These are phyloP conservation scores for Setaria italica DNA, from an alignment of 202 grass and related monocot species.

Conservation along the genomic window DNA sequence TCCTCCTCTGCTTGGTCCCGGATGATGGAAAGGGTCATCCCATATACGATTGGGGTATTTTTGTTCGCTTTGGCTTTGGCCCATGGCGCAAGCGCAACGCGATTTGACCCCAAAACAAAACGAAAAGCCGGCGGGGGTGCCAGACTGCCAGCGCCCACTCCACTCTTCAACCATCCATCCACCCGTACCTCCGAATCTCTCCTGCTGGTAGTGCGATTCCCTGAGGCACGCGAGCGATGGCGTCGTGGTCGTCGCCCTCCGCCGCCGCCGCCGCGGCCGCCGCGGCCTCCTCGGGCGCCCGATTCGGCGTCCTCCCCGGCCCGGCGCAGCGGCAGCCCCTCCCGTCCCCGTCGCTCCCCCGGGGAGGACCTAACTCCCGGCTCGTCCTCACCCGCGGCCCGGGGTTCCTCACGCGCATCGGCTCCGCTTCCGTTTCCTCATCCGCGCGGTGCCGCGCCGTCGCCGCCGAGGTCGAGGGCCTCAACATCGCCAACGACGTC, in stretches of 20 bases:
- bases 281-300: conserved; percentile 15
- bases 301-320: conserved; percentile 26
- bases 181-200: background rate
- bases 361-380: conserved; percentile 7
- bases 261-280: conserved; percentile 45
- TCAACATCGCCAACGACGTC: conserved; percentile 87
- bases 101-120: background rate
- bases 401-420: background rate
- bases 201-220: background rate
- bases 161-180: background rate
- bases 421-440: background rate
- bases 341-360: conserved; percentile 32
- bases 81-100: background rate
- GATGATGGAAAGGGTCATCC: too few species aligned
- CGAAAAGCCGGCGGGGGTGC: background rate
- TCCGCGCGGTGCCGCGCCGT: conserved; percentile 42
- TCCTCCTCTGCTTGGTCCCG: too few species aligned
- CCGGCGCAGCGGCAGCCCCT: conserved; percentile 21
- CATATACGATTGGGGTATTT: too few species aligned
- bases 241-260: conserved; percentile 46
- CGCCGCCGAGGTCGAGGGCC: conserved; percentile 65
- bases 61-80: background rate
- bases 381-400: conserved; percentile 37
- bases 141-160: background rate
- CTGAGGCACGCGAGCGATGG: conserved; percentile 2